Base-by-base conservation (phyloP, 1,139 yeast species). In the Kodamaea alishanica region DNA sequence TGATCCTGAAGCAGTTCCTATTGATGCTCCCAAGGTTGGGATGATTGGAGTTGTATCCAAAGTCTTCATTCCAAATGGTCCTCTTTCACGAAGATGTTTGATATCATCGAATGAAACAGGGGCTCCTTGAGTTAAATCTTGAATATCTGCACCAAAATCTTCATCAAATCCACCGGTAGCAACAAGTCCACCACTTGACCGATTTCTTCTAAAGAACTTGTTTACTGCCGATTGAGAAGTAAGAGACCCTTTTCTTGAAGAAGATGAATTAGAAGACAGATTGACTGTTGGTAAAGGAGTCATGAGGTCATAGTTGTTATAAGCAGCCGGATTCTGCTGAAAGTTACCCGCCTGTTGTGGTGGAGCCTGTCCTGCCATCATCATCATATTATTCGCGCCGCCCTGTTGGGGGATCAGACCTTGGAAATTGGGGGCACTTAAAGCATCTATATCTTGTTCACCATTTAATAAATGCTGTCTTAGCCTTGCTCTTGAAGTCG, bases 11-110 rank as follows among this genome's bases (percentile, higher is more conserved):
- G 44, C 38, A 24, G 38, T 38, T 2, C 37, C 40, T n/a, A 40
- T 27, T 6, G 49, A 46, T 8, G 51, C 42, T 0, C 72, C 68
- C 8, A 84, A 41, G 0, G 87, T 81, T 7, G 94, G 94, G 31
- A 84, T 84, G 46, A 82, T 78, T 4, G 92, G 90, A 0, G 87
- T 73, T 0, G 89, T 73, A 49, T 81, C 88, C 39, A 65, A 57
- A 20, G 63, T 49, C 27, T 59, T 56, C 30, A 70, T 61, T 1
- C 83, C 83, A 52, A 81, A 81, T 15, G 71, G 77, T 4, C 87
- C 88, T 32, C 80, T 68, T 47, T 81, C 85, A 39, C 84, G 67
- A 2, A 81, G 62, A 42, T 80, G 82, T 26, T 78, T 63, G 8
- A 84, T 66, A 51, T 84, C 90, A 46, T 77, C 78, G 47, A 81